Conservation (phyloP, 1,284 basidiomycete species). For the Fomes fomentarius region DNA sequence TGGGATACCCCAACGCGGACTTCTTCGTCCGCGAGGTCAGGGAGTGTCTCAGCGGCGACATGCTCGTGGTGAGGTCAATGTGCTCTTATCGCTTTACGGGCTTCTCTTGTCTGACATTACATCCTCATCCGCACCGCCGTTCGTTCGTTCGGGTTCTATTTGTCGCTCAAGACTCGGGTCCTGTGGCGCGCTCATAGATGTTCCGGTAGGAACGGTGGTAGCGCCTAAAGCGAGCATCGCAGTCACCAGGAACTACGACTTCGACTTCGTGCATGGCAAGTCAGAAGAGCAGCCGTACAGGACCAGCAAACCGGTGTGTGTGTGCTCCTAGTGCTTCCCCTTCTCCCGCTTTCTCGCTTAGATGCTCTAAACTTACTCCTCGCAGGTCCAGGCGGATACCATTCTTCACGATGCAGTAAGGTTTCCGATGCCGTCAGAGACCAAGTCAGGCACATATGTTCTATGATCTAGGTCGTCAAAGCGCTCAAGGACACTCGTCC, state of each 20-base stretch:
- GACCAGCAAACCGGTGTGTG: constrained; percentile 72
- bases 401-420: constrained; percentile 28
- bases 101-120: neutral
- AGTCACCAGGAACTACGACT: constrained; percentile 79
- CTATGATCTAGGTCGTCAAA: constrained; percentile 49
- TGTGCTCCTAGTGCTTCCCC: too few relatives aligned
- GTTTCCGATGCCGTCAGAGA: constrained; percentile 7
- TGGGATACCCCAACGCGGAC: constrained; percentile 83
- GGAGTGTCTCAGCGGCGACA: constrained; percentile 78
- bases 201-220: constrained; percentile 75
- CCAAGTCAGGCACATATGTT: neutral
- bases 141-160: too few relatives aligned
- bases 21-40: constrained; percentile 85
- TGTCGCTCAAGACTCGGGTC: constrained; percentile 78
- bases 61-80: constrained; percentile 72
- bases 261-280: constrained; percentile 59
- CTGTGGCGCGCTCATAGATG: constrained; percentile 74
- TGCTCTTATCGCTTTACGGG: neutral
- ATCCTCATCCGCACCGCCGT: too few relatives aligned
- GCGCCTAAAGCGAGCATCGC: constrained; percentile 70
- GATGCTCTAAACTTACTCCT: neutral
- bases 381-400: constrained; percentile 36
- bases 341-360: constrained; percentile 13
- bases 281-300: constrained; percentile 59
- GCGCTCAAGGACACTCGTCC: constrained; percentile 52